Evolutionary conservation across 495 filamentous ascomycete species (phyloP).

Genomic region (Tuber melanosporum): DNA sequence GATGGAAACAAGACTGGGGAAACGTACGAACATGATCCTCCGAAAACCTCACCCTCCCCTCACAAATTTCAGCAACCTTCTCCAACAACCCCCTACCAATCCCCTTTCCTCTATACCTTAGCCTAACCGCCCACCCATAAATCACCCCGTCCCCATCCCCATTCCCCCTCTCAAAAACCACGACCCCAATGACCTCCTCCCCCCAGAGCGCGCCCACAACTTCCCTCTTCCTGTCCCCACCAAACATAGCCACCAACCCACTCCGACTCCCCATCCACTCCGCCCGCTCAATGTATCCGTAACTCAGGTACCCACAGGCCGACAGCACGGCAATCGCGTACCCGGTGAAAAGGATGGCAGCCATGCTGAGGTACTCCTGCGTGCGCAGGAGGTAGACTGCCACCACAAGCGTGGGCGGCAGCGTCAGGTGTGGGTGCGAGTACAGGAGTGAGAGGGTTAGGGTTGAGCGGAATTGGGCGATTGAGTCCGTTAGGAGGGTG

Average conservation of each 20-base stretch:
- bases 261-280: constrained; percentile 51
- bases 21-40: constrained; percentile 27
- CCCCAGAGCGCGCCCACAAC: constrained; percentile 54
- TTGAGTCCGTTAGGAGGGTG: constrained; percentile 52
- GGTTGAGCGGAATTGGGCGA: constrained; percentile 59
- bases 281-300: constrained; percentile 50
- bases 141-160: constrained; percentile 53
- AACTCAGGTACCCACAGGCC: constrained; percentile 44
- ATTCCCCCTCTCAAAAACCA: constrained; percentile 41
- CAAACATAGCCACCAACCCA: constrained; percentile 44
- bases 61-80: constrained; percentile 26
- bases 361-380: constrained; percentile 41
- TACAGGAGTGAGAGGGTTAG: constrained; percentile 52
- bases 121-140: constrained; percentile 67
- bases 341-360: constrained; percentile 47
- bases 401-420: constrained; percentile 43
- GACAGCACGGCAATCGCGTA: constrained; percentile 48
- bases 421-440: constrained; percentile 47
- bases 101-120: constrained; percentile 59
- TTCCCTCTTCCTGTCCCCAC: constrained; percentile 42
- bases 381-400: constrained; percentile 40
- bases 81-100: constrained; percentile 60
- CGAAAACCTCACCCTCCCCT: constrained; percentile 10
- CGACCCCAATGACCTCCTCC: constrained; percentile 53
- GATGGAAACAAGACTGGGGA: neutral